Base-by-base conservation (phyloP, 352 stramenopile species). In the Phytophthora niederhauseri region DNA sequence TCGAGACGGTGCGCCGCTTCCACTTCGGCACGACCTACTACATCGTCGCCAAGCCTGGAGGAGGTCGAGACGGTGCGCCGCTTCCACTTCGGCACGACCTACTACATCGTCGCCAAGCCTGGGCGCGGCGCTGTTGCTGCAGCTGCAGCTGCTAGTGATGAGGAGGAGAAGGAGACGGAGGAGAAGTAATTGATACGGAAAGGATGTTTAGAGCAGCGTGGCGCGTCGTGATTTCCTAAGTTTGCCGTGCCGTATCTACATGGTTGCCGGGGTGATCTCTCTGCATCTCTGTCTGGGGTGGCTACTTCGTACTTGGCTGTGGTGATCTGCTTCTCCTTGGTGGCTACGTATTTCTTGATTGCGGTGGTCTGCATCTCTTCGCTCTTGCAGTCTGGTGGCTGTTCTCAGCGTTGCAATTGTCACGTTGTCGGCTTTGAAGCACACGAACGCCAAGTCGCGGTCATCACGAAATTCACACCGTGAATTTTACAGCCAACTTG, bases 71-170 rank as follows among this genome's bases (percentile, higher is more conserved):
- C 84, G 6, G 57, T 97, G 48, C 70, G 86, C 59, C 92, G 89
- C 38, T 98, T 96, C 79, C 96, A 99, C 74, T 99, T 99, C 76
- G 97, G 96, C 51, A 99, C 96, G 51, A 99, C 97, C 15, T 96
- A 97, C 76, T 92, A 94, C 77, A 94, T 97, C 59, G 66, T 94
- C 12, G 91, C 88, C 17, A 77, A 72, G 46, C 86, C 89, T 60
- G 45, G 45, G 14, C 7, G 20, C 17, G 28, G 24, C 34, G 3
- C 34, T 43, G 34, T 3, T 8, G 30, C 28, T 31, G 28, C 28
- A 31, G 28, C 28, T 34, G 38, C 38, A 19, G 38, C 12, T 46
- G 38, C 11, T 8, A 3, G 8, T 19, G n/a, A 22, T 8, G 46
- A 26, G 38, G 24, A 36, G 2, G 24, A 38, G 17, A 22, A 49